Percentiles rank a stretch among this genome's conserved stretches.
These are phyloP conservation scores for Pythium scleroteichum DNA, from an alignment of 352 stramenopile genomes.

Conservation along the genomic window DNA sequence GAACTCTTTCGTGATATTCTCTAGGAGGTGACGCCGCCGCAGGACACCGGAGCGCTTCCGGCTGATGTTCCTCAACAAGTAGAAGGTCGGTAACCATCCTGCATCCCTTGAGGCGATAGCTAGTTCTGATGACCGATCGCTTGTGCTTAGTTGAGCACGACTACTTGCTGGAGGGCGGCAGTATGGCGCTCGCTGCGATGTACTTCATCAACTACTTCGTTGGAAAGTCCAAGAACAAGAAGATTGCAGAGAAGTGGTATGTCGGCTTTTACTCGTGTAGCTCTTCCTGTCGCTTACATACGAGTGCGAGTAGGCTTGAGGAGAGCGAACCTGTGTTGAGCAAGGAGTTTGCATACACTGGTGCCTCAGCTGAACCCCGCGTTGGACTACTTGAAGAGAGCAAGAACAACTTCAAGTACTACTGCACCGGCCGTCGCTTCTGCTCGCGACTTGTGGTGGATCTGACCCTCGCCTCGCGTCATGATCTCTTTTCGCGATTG, in stretches of 20 bases:
- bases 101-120: background rate
- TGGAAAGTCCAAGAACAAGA: slow-evolving; percentile 66
- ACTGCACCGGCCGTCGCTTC: slow-evolving; percentile 78
- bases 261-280: background rate
- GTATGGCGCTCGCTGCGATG: slow-evolving; percentile 45
- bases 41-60: slow-evolving; percentile 6
- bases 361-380: slow-evolving; percentile 50
- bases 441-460: slow-evolving; percentile 70
- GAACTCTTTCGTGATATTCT: background rate
- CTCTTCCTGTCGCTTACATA: too few species aligned
- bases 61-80: slow-evolving; percentile 1
- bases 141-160: slow-evolving; percentile 17
- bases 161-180: slow-evolving; percentile 50
- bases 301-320: slow-evolving; percentile 43
- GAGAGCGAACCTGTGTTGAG: slow-evolving; percentile 60
- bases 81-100: too few species aligned
- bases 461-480: slow-evolving; percentile 54
- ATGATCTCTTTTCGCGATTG: slow-evolving; percentile 66
- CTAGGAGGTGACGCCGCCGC: slow-evolving; percentile 22
- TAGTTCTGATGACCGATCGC: background rate
- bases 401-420: slow-evolving; percentile 84
- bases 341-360: slow-evolving; percentile 79
- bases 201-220: slow-evolving; percentile 66
- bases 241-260: slow-evolving; percentile 67
- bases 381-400: slow-evolving; percentile 73